Conservation (phyloP, 768 basidiomycete species). For the Amanita inopinata region DNA sequence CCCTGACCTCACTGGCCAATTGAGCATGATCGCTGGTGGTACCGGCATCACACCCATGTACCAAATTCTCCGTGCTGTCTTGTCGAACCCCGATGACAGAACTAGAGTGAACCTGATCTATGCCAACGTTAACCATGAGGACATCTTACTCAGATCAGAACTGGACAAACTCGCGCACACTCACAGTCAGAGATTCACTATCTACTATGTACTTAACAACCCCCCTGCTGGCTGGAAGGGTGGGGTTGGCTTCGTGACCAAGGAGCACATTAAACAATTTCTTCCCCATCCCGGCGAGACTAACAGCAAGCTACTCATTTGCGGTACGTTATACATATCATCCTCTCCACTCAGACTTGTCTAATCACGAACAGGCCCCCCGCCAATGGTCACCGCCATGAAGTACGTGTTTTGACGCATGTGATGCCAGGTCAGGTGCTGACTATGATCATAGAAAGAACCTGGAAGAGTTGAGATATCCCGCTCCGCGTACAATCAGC, state of each 20-base stretch:
- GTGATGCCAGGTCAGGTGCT: conserved; percentile 4
- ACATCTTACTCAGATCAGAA: conserved; percentile 86
- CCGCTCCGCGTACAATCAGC: conserved; percentile 81
- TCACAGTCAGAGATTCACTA: conserved; percentile 56
- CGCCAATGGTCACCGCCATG: conserved; percentile 46
- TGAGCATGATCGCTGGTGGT: conserved; percentile 98
- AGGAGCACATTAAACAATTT: conserved; percentile 79
- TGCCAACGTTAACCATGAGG: conserved; percentile 89
- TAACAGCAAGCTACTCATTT: conserved; percentile 82
- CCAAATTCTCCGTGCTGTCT: conserved; percentile 90
- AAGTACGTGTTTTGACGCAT: conserved; percentile 24
- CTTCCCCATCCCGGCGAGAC: conserved; percentile 53
- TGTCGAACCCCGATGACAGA: conserved; percentile 79
- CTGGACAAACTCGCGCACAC: conserved; percentile 66
- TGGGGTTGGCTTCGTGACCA: conserved; percentile 87
- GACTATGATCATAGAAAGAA: conserved; percentile 53
- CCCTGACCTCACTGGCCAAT: conserved; percentile 58
- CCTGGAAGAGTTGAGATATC: conserved; percentile 79
- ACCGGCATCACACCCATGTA: conserved; percentile 99
- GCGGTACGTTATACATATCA: conserved; percentile 37
- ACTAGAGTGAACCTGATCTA: conserved; percentile 87
- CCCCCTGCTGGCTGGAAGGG: conserved; percentile 80
- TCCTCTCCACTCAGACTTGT: background rate
- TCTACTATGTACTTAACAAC: conserved; percentile 93
- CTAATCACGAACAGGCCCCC: conserved; percentile 37